phyloP scores from a whole-genome alignment of 1,139 yeast species.

The Debaryomycetaceae sp. region DNA sequence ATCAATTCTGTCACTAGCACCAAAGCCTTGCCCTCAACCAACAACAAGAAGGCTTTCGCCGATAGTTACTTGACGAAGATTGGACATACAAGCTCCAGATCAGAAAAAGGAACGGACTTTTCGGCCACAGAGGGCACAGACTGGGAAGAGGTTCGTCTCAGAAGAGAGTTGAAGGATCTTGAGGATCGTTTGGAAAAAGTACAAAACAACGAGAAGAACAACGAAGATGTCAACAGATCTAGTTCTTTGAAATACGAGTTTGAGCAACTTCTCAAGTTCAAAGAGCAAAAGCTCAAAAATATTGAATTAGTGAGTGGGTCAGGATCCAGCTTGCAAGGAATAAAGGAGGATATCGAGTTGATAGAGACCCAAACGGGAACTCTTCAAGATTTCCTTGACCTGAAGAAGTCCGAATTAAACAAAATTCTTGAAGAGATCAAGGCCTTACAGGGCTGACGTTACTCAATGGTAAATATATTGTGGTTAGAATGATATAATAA shows the following conservation, averaged over 20 bases:
- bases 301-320: conserved; percentile 8
- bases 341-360: conserved; percentile 58
- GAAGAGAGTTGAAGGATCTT: conserved; percentile 72
- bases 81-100: conserved; percentile 49
- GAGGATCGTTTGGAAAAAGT: conserved; percentile 62
- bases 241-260: conserved; percentile 59
- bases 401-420: conserved; percentile 50
- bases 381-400: conserved; percentile 53
- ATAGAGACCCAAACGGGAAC: conserved; percentile 64
- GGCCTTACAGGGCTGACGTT: conserved; percentile 12
- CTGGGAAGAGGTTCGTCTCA: conserved; percentile 86
- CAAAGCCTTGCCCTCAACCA: conserved; percentile 33
- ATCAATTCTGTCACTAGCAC: conserved; percentile 26
- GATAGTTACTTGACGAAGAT: conserved; percentile 37
- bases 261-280: conserved; percentile 77
- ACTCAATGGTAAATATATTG: not conserved
- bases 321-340: conserved; percentile 35
- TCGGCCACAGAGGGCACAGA: conserved; percentile 70
- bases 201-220: conserved; percentile 44
- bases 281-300: conserved; percentile 36
- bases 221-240: conserved; percentile 23
- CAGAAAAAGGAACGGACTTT: conserved; percentile 69
- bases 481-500: not conserved
- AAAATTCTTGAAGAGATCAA: conserved; percentile 44
- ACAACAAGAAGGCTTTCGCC: conserved; percentile 36